A percentile compares a stretch with the other conserved stretches of the same genome.
These are phyloP conservation scores for Linum usitatissimum DNA, from an alignment of 345 rosid species.

Conservation along the genomic window DNA sequence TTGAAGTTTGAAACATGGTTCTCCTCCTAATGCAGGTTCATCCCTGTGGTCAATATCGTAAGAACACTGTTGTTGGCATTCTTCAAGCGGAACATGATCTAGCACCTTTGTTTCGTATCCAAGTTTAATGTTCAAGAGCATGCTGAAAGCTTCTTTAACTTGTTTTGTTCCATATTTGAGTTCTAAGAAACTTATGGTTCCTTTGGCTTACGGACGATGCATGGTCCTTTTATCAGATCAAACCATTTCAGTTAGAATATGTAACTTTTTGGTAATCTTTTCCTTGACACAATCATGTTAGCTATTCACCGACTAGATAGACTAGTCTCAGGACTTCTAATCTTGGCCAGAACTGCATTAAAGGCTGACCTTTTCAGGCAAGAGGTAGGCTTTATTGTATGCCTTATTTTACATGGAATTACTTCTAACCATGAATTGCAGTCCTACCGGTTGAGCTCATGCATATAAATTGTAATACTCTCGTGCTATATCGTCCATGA, in stretches of 20 bases:
- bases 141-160: slow-evolving; percentile 3
- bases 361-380: slow-evolving; percentile 79
- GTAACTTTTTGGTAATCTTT: slow-evolving; percentile 12
- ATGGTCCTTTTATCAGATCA: background rate
- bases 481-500: background rate
- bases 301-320: slow-evolving; percentile 81
- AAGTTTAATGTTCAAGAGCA: slow-evolving; percentile 1
- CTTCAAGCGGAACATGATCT: slow-evolving; percentile 81
- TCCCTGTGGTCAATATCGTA: slow-evolving; percentile 94
- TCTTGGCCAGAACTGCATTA: slow-evolving; percentile 70
- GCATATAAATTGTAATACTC: background rate
- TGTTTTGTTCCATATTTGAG: background rate
- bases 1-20: background rate
- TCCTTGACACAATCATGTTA: slow-evolving; percentile 33
- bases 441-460: background rate
- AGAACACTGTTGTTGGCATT: slow-evolving; percentile 91
- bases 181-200: background rate
- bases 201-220: slow-evolving; percentile 3
- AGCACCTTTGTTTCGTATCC: slow-evolving; percentile 86
- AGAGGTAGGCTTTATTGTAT: slow-evolving; percentile 36
- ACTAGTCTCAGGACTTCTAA: slow-evolving; percentile 87
- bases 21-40: slow-evolving; percentile 46
- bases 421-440: background rate
- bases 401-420: background rate
- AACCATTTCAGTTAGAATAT: background rate